These are phyloP conservation scores for Aspergillus costaricaensis DNA, from an alignment of 2,329 filamentous ascomycete genomes.

Conservation along the genomic window DNA sequence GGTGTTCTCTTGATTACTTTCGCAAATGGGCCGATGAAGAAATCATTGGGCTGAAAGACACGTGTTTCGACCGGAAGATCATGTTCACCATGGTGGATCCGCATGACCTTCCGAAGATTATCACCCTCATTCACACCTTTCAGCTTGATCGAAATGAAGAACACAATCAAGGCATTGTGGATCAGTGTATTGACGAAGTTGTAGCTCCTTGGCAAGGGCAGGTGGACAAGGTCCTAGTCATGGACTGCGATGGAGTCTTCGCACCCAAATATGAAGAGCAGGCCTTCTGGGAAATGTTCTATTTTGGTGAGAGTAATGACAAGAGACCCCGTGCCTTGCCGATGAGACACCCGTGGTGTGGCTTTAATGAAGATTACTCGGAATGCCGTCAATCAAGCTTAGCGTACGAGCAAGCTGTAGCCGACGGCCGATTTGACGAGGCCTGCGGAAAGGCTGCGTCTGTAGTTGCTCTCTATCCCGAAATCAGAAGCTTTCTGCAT, in stretches of 20 bases:
- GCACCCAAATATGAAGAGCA: too few species aligned
- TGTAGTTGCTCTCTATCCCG: conserved; percentile 47
- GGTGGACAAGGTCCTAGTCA: too few species aligned
- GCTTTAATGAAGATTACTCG: conserved; percentile 45
- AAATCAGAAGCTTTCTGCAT: conserved; percentile 51
- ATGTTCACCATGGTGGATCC: conserved; percentile 42
- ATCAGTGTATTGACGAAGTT: too few species aligned
- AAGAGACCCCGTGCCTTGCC: too few species aligned
- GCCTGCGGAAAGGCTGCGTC: conserved; percentile 51
- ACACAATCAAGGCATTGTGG: conserved; percentile 36
- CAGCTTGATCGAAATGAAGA: conserved; percentile 36
- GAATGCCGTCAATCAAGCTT: conserved; percentile 57
- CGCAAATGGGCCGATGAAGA: conserved; percentile 54
- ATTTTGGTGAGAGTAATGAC: too few species aligned
- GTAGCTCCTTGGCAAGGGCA: too few species aligned
- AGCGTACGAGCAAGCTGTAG: conserved; percentile 55
- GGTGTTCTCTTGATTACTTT: conserved; percentile 42
- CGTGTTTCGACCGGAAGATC: conserved; percentile 52
- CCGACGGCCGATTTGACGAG: conserved; percentile 44
- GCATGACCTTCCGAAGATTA: background rate
- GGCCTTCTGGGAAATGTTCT: too few species aligned
- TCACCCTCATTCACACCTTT: conserved; percentile 35
- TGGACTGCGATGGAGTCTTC: too few species aligned
- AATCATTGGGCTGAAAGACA: conserved; percentile 41
- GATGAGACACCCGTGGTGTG: conserved; percentile 20